Percentiles rank a stretch among this genome's conserved stretches.
phyloP scores from a whole-genome alignment of 441 rosid genomes.

The Erodium moschatum region DNA sequence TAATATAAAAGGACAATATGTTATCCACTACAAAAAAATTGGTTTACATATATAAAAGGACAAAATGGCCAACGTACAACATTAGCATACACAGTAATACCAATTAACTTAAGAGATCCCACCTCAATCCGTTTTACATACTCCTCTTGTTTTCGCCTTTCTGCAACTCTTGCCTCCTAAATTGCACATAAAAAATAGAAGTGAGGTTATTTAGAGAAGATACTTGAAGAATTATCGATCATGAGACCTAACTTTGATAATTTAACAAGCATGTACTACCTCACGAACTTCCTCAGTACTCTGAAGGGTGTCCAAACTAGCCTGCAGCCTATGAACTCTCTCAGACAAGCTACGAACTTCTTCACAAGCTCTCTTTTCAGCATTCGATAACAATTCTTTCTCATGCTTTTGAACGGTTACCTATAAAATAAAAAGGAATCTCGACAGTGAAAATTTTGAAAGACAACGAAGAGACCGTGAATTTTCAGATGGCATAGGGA shows the following conservation, averaged over 20 bases:
- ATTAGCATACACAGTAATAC: background rate
- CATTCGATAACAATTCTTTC: conserved; percentile 69
- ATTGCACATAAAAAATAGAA: conserved; percentile 14
- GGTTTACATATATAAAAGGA: too few species aligned
- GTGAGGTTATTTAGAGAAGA: background rate
- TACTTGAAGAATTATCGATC: background rate
- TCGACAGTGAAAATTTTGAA: background rate
- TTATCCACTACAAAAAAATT: too few species aligned
- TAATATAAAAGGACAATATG: background rate
- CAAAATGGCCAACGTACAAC: too few species aligned
- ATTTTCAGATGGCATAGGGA: background rate
- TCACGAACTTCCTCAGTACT: conserved; percentile 83
- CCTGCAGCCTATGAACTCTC: conserved; percentile 78
- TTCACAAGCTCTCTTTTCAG: conserved; percentile 82
- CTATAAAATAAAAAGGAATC: conserved; percentile 29
- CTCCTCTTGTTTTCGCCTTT: conserved; percentile 79
- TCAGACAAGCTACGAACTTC: conserved; percentile 83
- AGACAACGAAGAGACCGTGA: background rate
- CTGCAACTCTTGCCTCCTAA: conserved; percentile 78
- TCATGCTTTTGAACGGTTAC: conserved; percentile 67
- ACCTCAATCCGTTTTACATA: conserved; percentile 70
- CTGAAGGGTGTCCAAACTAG: conserved; percentile 79
- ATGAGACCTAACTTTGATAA: background rate
- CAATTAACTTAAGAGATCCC: conserved; percentile 19
- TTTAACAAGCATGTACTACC: conserved; percentile 34